A percentile compares a stretch with the other conserved stretches of the same genome.
phyloP scores from a whole-genome alignment of 2,329 filamentous ascomycete genomes.

The Diplodia corticola region DNA sequence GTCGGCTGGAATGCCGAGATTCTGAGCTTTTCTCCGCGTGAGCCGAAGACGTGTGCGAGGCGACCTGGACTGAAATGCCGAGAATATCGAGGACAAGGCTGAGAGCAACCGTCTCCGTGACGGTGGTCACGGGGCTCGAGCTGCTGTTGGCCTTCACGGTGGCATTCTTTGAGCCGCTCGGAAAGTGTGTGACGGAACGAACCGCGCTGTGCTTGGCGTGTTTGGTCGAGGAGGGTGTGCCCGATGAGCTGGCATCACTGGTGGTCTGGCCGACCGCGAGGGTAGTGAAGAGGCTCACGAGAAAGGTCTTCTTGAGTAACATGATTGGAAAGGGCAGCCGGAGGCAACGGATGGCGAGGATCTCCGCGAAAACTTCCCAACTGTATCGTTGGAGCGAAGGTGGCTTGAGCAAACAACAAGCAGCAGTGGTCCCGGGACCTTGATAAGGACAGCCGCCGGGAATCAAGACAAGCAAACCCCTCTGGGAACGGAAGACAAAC shows the following conservation, averaged over 20 bases:
- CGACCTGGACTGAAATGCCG: constrained; percentile 8
- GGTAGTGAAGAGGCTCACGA: neutral
- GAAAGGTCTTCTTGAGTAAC: neutral
- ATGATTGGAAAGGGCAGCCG: neutral
- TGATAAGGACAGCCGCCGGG: neutral
- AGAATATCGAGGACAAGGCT: constrained; percentile 21
- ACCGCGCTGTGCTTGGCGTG: neutral
- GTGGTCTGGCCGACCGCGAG: neutral
- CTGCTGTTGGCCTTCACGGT: neutral
- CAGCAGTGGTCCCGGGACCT: neutral
- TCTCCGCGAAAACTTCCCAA: neutral
- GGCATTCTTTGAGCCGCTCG: neutral
- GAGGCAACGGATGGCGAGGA: neutral
- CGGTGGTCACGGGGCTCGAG: neutral
- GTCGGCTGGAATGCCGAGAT: neutral
- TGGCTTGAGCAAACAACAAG: constrained; percentile 13
- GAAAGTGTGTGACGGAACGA: neutral
- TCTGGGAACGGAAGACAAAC: neutral
- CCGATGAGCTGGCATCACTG: too few relatives aligned
- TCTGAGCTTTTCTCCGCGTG: neutral
- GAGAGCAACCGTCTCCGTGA: constrained; percentile 18
- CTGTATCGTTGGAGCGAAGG: neutral
- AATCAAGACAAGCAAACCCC: neutral
- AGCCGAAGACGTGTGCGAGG: neutral
- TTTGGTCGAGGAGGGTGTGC: neutral